Percentiles rank a stretch among this genome's conserved stretches.
These are phyloP conservation scores for Rhynchospora tenuis DNA, from an alignment of 176 grass and related monocot species.

Conservation along the genomic window DNA sequence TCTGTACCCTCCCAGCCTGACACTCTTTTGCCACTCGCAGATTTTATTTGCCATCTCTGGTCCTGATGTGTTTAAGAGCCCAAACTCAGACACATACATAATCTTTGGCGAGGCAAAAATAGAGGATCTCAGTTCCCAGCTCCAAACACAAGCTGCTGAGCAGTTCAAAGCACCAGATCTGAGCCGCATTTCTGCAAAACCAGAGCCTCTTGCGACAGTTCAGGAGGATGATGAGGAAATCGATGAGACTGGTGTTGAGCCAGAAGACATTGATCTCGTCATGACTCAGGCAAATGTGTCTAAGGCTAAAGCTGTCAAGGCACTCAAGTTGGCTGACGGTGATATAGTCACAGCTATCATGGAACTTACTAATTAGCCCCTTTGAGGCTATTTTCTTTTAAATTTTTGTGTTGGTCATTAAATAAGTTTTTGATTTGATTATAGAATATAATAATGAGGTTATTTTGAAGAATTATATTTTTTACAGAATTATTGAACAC, in stretches of 20 bases:
- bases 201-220: slow-evolving; percentile 29
- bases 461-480: too few species aligned
- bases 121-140: slow-evolving; percentile 60
- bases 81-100: slow-evolving; percentile 58
- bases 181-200: slow-evolving; percentile 31
- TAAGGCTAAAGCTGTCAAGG: slow-evolving; percentile 43
- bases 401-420: background rate
- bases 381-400: background rate
- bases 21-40: slow-evolving; percentile 24
- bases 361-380: slow-evolving; percentile 44
- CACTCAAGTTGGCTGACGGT: slow-evolving; percentile 40
- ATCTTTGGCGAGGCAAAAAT: slow-evolving; percentile 67
- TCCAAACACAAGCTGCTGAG: slow-evolving; percentile 60
- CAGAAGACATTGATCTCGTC: slow-evolving; percentile 54
- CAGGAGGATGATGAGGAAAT: slow-evolving; percentile 54
- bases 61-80: slow-evolving; percentile 71
- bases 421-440: background rate
- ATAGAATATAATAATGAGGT: background rate
- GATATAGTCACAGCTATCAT: slow-evolving; percentile 74
- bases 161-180: slow-evolving; percentile 56
- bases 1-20: background rate
- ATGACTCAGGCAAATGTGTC: slow-evolving; percentile 58
- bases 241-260: slow-evolving; percentile 49
- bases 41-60: slow-evolving; percentile 68
- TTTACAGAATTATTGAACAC: too few species aligned